phyloP scores from a whole-genome alignment of 441 rosid species.

The Geranium incanum region DNA sequence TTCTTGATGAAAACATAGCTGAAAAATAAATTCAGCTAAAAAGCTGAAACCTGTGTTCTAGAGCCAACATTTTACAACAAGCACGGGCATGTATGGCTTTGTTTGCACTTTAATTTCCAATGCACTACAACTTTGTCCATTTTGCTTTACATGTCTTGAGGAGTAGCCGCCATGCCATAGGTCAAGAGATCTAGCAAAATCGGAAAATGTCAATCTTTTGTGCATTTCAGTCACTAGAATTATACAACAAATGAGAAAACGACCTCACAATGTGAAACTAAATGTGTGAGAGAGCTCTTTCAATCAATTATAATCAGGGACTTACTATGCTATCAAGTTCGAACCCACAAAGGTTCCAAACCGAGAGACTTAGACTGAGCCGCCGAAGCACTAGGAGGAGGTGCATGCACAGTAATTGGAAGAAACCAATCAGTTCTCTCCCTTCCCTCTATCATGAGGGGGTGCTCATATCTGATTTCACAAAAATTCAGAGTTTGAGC shows the following conservation, averaged over 20 bases:
- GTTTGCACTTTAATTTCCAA: neutral
- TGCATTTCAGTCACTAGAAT: neutral
- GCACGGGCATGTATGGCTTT: neutral
- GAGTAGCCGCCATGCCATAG: neutral
- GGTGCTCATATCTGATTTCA: conserved; percentile 74
- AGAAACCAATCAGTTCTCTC: conserved; percentile 91
- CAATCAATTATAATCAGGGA: neutral
- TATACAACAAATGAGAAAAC: conserved; percentile 1
- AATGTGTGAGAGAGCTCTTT: neutral
- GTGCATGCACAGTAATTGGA: conserved; percentile 84
- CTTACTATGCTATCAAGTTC: conserved; percentile 26
- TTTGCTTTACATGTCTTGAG: neutral
- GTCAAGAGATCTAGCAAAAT: neutral
- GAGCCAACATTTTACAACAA: neutral
- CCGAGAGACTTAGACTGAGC: conserved; percentile 44
- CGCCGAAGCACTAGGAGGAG: conserved; percentile 53
- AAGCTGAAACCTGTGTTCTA: neutral
- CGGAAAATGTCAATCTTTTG: neutral
- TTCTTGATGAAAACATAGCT: neutral
- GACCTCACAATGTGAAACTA: neutral
- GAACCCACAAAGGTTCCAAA: conserved; percentile 72
- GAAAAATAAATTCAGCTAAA: neutral
- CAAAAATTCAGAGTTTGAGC: conserved; percentile 4
- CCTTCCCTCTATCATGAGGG: conserved; percentile 64
- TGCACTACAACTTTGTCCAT: neutral